Evolutionary conservation across 2,329 filamentous ascomycete species (phyloP).

Genomic region (Fusarium heterosporum): DNA sequence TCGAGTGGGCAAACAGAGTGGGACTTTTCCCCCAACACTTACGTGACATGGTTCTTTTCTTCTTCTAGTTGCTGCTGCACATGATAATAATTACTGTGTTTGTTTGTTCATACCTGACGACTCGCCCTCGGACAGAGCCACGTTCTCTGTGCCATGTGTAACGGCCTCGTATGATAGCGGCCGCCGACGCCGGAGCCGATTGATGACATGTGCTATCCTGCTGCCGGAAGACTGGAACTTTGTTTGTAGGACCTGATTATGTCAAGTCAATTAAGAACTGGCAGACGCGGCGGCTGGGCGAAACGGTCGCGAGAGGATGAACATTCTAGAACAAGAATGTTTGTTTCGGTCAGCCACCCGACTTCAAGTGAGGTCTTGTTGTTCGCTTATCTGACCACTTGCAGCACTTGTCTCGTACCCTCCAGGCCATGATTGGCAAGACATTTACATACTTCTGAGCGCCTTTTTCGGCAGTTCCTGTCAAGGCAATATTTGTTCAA

Average conservation of each 20-base stretch:
- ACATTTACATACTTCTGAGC: background rate
- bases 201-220: slow-evolving; percentile 10
- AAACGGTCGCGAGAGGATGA: background rate
- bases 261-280: slow-evolving; percentile 5
- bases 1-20: slow-evolving; percentile 8
- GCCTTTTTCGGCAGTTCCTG: background rate
- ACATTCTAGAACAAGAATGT: background rate
- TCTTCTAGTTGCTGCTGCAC: background rate
- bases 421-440: background rate
- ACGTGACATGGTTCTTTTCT: slow-evolving; percentile 18
- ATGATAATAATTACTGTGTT: slow-evolving; percentile 3
- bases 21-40: slow-evolving; percentile 3
- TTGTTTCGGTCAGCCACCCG: background rate
- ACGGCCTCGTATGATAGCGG: slow-evolving; percentile 20
- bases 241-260: slow-evolving; percentile 12
- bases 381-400: background rate
- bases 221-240: slow-evolving; percentile 2
- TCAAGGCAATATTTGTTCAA: background rate
- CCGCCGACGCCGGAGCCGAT: slow-evolving; percentile 29
- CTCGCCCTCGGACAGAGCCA: slow-evolving; percentile 18
- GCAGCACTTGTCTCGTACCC: background rate
- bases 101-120: slow-evolving; percentile 10
- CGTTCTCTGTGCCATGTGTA: slow-evolving; percentile 5
- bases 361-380: background rate
- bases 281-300: background rate